Evolutionary conservation across 305 asterid species (phyloP).

Genomic region (Rubia balearica): DNA sequence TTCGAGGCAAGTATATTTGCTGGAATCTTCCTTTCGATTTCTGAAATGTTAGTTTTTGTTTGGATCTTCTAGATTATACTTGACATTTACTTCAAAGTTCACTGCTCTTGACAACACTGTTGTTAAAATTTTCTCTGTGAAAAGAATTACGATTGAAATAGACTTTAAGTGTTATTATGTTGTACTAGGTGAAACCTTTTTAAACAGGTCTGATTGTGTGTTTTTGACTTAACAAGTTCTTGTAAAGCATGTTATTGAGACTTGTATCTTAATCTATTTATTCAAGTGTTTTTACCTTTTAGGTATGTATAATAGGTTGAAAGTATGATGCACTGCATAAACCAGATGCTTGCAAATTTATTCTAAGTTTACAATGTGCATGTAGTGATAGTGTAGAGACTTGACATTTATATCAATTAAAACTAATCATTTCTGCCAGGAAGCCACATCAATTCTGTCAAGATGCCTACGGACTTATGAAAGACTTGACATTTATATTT

Average conservation of each 20-base stretch:
- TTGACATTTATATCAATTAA: neutral
- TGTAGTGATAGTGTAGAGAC: neutral
- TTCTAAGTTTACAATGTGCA: neutral
- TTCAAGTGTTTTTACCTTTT: neutral
- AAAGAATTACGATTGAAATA: neutral
- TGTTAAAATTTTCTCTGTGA: neutral
- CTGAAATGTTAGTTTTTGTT: neutral
- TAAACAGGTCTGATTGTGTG: neutral
- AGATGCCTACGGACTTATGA: neutral
- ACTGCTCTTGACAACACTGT: neutral
- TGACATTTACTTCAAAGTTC: too few species aligned
- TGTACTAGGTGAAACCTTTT: neutral
- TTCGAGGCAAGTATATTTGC: conserved; percentile 37
- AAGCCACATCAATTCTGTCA: neutral
- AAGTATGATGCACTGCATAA: neutral
- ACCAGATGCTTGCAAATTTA: neutral
- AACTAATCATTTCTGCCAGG: neutral
- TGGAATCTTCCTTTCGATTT: neutral
- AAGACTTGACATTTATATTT: neutral
- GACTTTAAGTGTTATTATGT: neutral
- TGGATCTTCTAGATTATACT: neutral
- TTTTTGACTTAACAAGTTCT: neutral
- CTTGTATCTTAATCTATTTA: neutral
- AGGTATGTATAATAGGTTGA: neutral
- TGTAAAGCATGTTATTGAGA: neutral